Conservation (phyloP, 2,329 filamentous ascomycete species). For the Talaromyces amestolkiae region DNA sequence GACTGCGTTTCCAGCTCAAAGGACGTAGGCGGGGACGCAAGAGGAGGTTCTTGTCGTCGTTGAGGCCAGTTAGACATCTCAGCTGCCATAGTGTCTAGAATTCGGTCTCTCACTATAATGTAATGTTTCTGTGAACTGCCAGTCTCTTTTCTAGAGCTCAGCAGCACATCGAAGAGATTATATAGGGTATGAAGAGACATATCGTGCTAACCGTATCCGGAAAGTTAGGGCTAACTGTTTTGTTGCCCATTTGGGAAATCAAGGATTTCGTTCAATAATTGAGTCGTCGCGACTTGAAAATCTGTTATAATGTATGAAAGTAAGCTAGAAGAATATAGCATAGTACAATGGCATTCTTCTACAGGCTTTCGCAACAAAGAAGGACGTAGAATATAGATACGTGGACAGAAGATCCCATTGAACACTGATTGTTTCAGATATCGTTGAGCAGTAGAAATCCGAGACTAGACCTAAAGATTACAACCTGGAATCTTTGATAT, state of each 20-base stretch:
- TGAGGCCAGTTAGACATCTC: too few relatives aligned
- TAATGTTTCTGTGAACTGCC: not conserved
- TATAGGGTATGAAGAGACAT: not conserved
- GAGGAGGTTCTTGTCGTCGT: not conserved
- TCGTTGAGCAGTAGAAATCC: not conserved
- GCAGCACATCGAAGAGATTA: not conserved
- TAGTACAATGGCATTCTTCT: not conserved
- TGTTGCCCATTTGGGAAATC: not conserved
- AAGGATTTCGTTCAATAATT: not conserved
- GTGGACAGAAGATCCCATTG: not conserved
- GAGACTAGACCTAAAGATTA: not conserved
- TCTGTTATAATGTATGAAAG: not conserved
- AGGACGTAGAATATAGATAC: not conserved
- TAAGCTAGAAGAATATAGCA: not conserved
- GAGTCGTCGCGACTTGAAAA: not conserved
- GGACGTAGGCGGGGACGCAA: not conserved
- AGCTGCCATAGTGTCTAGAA: not conserved
- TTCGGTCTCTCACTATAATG: not conserved
- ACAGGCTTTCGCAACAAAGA: not conserved
- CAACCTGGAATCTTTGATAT: too few relatives aligned
- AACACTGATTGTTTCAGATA: not conserved
- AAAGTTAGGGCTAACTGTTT: not conserved
- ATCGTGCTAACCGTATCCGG: not conserved
- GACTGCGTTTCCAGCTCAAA: not conserved
- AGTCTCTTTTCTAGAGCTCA: not conserved